Evolutionary conservation across 768 basidiomycete genomes (phyloP), one percentile per base, ranked within the genome.

Genomic region (Gloeostereum incarnatum): DNA sequence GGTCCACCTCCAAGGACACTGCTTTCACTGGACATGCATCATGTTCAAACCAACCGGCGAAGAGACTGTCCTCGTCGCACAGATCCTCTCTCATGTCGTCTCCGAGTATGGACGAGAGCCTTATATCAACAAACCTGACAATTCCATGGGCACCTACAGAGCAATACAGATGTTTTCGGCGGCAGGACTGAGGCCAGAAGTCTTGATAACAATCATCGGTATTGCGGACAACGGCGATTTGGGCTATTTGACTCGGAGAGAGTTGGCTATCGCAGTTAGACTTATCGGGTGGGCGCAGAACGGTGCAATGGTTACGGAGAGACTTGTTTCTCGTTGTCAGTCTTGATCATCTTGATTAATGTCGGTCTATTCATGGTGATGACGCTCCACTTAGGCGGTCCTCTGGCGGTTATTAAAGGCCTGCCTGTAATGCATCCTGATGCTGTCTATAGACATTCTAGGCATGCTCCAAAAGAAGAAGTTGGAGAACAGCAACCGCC

Each of bases 21-120:
- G n/a, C n/a, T n/a, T n/a, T n/a, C n/a, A n/a, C n/a, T n/a, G n/a
- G n/a, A n/a, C n/a, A n/a, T n/a, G n/a, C n/a, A n/a, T n/a, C 32
- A 33, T 33, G 32, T 33, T 33, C 17, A 33, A 10, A 16, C 32
- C 17, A 8, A 9, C 32, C 8, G 10, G 9, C 8, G 32, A 33
- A 17, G 32, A 33, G 17, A 33, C 32, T 18, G 32, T 33, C 17
- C 32, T 33, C 32, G 32, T 33, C 17, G 32, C 32, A 7, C 32
- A 33, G 17, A 33, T 33, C 17, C 32, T 33, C 32, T 8, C 32
- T 8, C 10, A 33, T 8, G 10, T 18, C 9, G 8, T 8, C 8
- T 9, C 32, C 10, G 17, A 33, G 17, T 8, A 33, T 18, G 8
- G 10, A 8, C 8, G 14, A 14, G 14, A 27, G 14, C 26, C 9